Base-by-base conservation (phyloP, 2,329 filamentous ascomycete genomes). In the Xylaria sp. region DNA sequence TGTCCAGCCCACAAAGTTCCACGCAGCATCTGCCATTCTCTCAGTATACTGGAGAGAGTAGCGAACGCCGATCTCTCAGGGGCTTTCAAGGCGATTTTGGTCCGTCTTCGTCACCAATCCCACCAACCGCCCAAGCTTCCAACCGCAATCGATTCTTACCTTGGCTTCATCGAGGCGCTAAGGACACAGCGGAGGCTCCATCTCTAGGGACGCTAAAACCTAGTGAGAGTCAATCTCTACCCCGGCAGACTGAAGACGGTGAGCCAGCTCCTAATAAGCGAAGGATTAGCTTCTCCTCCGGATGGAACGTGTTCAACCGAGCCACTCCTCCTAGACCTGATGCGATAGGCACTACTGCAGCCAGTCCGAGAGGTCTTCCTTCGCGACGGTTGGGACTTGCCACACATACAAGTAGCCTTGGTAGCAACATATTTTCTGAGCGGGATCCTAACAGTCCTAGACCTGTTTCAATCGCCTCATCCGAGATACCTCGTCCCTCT, bases 171-270 rank as follows among this genome's bases (percentile, higher is more conserved):
- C 89, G 88, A 52, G 86, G 87, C 31, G 83, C 87, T 5, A 94
- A 93, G 79, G 85, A 85, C 0, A 76, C 85, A 7, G 86, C 88
- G 9, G 87, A 88, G 37, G 86, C 89, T 0, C 90, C 90, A 6
- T 84, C 87, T 0, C 80, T 94, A 8, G 93, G 93, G 0, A 89
- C 87, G 23, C 82, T 94, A 15, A 93, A 92, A 76, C 81, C 88
- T 37, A 87, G 88, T 0, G 92, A 95, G 77, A 94, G 92, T 75
- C 92, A 93, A 76, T 95, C 93, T 0, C 89, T 96, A 73, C 93
- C 93, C 6, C 84, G 87, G 20, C 85, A 86, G 69, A 81, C 81
- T 69, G 92, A 87, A 25, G 89, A 89, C 13, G 79, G 78, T 73
- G 91, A 86, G 76, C 82, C 77, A 71, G 80, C 81, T 78, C 84